Base-by-base conservation (phyloP, 2,329 filamentous ascomycete genomes). In the Blumeria graminis region DNA sequence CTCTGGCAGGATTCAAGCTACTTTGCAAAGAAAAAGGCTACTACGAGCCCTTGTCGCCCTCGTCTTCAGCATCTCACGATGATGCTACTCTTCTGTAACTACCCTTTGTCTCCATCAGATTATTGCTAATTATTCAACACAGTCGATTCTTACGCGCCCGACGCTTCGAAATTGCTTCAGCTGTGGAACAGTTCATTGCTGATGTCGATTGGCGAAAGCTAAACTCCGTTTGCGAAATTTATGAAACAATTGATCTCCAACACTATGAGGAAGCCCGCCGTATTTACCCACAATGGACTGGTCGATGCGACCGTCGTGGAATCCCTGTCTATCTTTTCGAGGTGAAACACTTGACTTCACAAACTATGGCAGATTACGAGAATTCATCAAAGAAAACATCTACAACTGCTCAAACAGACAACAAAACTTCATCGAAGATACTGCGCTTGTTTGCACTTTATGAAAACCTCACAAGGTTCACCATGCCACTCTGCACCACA, bases 241-340 rank as follows among this genome's bases (percentile, higher is more conserved):
- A 94, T 70, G 78, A 84, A 66, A 89, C 84, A 35, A 94, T 95
- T 64, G 86, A 94, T 58, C 70, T 89, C 22, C 78, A 86, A 1
- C 82, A 87, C 57, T 95, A 89, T 67, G 87, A 94, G 69, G 75
- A 84, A 64, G 84, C 85, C 59, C 76, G 84, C 57, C 75, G 79
- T 62, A 74, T 95, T 84, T 94, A 94, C 66, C 88, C 89, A 28
- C 87, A 94, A 78, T 95, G 88, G 85, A 93, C 86, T 18, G 90
- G 90, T 56, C 84, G 88, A 61, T 80, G 89, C 62, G 90, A 95
- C 70, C 84, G 80, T 63, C 84, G 88, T 62, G 90, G 90, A 62
- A 94, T 94, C 60, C 90, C 90, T 7, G 76, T 95, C 62, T 95
- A 92, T 69, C 78, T 95, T 59, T 95, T 85, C 69, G 86, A 93